Percentiles rank a stretch among this genome's conserved stretches.
Conservation (phyloP, 1,284 basidiomycete species). For the Malassezia vespertilionis region DNA sequence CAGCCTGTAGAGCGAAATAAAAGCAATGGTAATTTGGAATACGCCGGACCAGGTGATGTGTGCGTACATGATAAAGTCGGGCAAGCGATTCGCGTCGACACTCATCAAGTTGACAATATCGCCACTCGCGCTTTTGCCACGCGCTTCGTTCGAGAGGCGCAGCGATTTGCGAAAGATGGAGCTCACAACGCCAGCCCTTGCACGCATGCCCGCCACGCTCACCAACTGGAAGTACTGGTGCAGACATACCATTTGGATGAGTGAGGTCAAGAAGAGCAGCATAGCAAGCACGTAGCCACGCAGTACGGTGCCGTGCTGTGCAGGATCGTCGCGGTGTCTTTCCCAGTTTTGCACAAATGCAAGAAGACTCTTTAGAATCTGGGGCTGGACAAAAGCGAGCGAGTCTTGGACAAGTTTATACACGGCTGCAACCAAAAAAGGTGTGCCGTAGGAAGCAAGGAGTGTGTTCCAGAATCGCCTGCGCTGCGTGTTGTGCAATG, state of each 20-base stretch:
- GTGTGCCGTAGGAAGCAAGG: slow-evolving; percentile 57
- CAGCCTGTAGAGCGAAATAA: slow-evolving; percentile 74
- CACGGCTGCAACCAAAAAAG: slow-evolving; percentile 59
- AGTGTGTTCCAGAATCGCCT: slow-evolving; percentile 23
- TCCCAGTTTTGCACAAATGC: slow-evolving; percentile 54
- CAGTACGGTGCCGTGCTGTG: slow-evolving; percentile 24
- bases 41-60: slow-evolving; percentile 53
- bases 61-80: slow-evolving; percentile 71
- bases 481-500: slow-evolving; percentile 17
- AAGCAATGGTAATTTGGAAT: slow-evolving; percentile 66
- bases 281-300: slow-evolving; percentile 46
- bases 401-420: slow-evolving; percentile 66
- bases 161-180: slow-evolving; percentile 78
- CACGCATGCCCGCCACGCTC: slow-evolving; percentile 78
- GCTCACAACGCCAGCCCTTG: slow-evolving; percentile 74
- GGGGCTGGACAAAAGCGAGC: slow-evolving; percentile 75
- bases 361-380: slow-evolving; percentile 69
- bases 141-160: slow-evolving; percentile 71
- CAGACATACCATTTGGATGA: slow-evolving; percentile 66
- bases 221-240: slow-evolving; percentile 80
- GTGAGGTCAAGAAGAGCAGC: slow-evolving; percentile 60
- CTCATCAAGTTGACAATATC: slow-evolving; percentile 91
- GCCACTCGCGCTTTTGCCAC: slow-evolving; percentile 63
- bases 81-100: slow-evolving; percentile 66
- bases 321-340: slow-evolving; percentile 16